Evolutionary conservation across 495 filamentous ascomycete genomes (phyloP), one percentile per base, ranked within the genome.

Genomic region (Tuber umbilicatum): DNA sequence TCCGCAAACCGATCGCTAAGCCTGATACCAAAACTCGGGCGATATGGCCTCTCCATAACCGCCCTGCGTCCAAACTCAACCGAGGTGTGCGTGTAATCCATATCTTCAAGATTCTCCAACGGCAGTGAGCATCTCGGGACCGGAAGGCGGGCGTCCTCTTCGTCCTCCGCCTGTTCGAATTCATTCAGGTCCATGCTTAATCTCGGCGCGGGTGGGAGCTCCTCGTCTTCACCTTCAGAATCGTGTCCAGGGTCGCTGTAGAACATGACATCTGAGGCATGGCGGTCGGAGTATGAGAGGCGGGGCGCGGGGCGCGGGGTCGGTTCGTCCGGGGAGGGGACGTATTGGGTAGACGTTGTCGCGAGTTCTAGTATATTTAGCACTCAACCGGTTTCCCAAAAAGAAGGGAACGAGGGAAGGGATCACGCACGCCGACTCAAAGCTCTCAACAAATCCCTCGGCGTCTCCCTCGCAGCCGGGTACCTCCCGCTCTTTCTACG

Each of bases 1-100:
- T 79, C 77, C 6, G 31, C 72, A 67, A 79, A 79, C 17, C 69
- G 72, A 31, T 79, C 77, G 39, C 76, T 74, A 60, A 47, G 27
- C 67, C 47, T 55, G 5, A 73, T 71, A 4, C 76, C 77, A 27
- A 74, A 72, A 31, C 77, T 79, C 42, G 21, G 2, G 10, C 73
- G 71, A 64, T 67, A 73, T 0, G 73, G 76, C 70, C 72, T 76
- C 73, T 79, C 77, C 21, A 68, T 80, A 35, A 64, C 68, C 19
- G 77, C 78, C 12, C 78, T 77, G 2, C 78, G 73, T n/a, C 41
- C 73, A 72, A 76, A 73, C 73, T 81, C 79, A 27, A 81, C 64
- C 12, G 74, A 78, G 19, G 71, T 67, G 1, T 42, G 70, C 9
- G 73, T 80, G 12, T 71, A 69, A 35, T 80, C 76, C 21, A 79